Evolutionary conservation across 129 eudicot species (phyloP).

Genomic region (Daucus carota): DH1_v3.0 NC_030381.2:54736501-54737000

Average conservation of each 20-base stretch:
- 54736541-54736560: neutral
- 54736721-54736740: constrained; percentile 71
- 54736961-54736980: constrained; percentile 96
- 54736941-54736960: constrained; percentile 84
- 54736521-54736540: neutral
- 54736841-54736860: no score
- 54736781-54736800: neutral
- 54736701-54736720: constrained; percentile 98
- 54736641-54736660: constrained; percentile 99
- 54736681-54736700: constrained; percentile 99
- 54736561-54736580: neutral
- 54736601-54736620: constrained; percentile 18
- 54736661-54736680: constrained; percentile 97
- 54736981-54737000: constrained; percentile 98
- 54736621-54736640: constrained; percentile 98
- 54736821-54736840: no score
- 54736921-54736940: constrained; percentile 44
- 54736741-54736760: neutral
- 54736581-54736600: neutral
- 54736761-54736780: neutral
- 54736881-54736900: neutral
- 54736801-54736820: neutral
- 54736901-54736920: neutral
- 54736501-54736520: neutral
- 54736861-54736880: no score